phyloP scores from a whole-genome alignment of 495 filamentous ascomycete genomes.

The Penicillium angulare region DNA sequence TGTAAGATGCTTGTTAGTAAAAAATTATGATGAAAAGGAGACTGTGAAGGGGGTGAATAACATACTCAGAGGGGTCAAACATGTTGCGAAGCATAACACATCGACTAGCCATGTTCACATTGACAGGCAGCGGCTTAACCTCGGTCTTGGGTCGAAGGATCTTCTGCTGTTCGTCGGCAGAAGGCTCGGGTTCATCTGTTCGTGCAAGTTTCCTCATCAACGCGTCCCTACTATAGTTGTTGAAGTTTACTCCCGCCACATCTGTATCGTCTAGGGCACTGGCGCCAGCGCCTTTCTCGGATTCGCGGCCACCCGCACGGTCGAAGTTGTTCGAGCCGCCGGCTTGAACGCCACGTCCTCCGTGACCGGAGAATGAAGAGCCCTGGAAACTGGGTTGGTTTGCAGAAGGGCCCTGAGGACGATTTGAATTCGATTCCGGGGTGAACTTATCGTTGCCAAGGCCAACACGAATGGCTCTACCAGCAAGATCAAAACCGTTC shows the following conservation, averaged over 20 bases:
- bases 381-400: conserved; percentile 81
- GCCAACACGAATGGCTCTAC: conserved; percentile 95
- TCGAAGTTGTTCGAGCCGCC: conserved; percentile 82
- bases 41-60: conserved; percentile 26
- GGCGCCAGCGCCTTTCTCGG: conserved; percentile 84
- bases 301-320: conserved; percentile 86
- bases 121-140: conserved; percentile 75
- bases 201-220: conserved; percentile 97
- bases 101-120: conserved; percentile 88
- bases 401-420: conserved; percentile 75
- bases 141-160: conserved; percentile 78
- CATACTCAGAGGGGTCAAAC: conserved; percentile 91
- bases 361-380: conserved; percentile 88
- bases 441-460: conserved; percentile 99
- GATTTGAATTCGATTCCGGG: conserved; percentile 91
- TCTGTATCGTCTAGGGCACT: conserved; percentile 98
- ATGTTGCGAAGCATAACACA: conserved; percentile 94
- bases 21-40: not conserved
- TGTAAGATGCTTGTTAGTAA: conserved; percentile 50
- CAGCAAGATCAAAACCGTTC: conserved; percentile 99
- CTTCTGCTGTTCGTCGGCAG: conserved; percentile 64
- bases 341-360: conserved; percentile 83
- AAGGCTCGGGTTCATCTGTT: conserved; percentile 78
- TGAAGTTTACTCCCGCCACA: conserved; percentile 98
- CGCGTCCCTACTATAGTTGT: conserved; percentile 95